These are phyloP conservation scores for Dendrobium nobile DNA, from an alignment of 106 monocot species.

Conservation along the genomic window DNA sequence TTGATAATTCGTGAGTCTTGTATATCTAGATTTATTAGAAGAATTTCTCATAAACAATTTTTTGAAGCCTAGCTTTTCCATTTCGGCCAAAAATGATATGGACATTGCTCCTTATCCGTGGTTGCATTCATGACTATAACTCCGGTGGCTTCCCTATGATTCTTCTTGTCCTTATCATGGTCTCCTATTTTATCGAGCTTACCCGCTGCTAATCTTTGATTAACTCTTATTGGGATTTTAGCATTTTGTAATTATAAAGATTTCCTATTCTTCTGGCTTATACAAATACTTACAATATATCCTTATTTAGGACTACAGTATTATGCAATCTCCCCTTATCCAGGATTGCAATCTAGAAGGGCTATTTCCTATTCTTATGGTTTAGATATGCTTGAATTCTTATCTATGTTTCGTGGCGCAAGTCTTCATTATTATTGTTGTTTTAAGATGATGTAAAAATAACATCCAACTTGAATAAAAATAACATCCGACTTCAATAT, in stretches of 20 bases:
- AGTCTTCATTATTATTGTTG: too few relatives aligned
- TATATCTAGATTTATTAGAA: background rate
- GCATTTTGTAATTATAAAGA: background rate
- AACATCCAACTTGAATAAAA: too few relatives aligned
- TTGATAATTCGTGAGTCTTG: background rate
- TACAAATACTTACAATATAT: background rate
- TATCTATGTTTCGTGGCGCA: too few relatives aligned
- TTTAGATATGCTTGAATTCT: too few relatives aligned
- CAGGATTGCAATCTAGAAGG: background rate
- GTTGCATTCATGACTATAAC: too few relatives aligned
- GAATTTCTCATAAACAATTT: background rate
- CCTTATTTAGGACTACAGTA: background rate
- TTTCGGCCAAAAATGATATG: background rate
- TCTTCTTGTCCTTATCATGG: too few relatives aligned
- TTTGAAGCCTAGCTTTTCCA: background rate
- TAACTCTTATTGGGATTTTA: background rate
- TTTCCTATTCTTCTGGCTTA: background rate
- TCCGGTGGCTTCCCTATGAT: too few relatives aligned
- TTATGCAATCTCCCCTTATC: background rate
- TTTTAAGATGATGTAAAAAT: too few relatives aligned
- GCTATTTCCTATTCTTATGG: too few relatives aligned
- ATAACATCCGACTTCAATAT: too few relatives aligned
- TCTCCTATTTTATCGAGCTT: too few relatives aligned
- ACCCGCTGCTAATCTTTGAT: background rate
- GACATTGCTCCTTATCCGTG: too few relatives aligned